Percentiles rank a stretch among this genome's conserved stretches.
Evolutionary conservation across 805 yeast genomes (phyloP).

Genomic region (Scheffersomyces stipitis): DNA sequence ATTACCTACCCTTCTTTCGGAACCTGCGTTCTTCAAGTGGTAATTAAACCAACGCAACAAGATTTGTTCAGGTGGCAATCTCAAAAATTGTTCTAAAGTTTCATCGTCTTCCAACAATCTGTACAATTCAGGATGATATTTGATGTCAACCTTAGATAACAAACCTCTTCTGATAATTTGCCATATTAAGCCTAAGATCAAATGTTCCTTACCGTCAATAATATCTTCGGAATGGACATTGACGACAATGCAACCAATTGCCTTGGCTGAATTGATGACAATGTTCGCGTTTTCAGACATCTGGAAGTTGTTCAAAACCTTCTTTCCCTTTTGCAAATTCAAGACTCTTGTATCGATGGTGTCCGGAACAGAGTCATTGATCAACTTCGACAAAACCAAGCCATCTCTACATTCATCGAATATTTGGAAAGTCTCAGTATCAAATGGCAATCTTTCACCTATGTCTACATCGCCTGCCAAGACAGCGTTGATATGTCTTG

Average conservation of each 20-base stretch:
- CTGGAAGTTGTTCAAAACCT: conserved; percentile 85
- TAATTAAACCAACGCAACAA: conserved; percentile 96
- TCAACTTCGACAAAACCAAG: conserved; percentile 84
- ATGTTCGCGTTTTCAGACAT: conserved; percentile 97
- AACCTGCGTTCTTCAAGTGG: conserved; percentile 89
- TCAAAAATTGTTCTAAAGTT: conserved; percentile 92
- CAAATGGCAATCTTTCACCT: conserved; percentile 84
- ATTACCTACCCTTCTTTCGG: conserved; percentile 82
- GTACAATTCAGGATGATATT: conserved; percentile 93
- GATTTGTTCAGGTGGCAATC: conserved; percentile 97
- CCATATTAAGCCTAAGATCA: conserved; percentile 91
- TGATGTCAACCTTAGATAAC: conserved; percentile 91
- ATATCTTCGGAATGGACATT: conserved; percentile 96
- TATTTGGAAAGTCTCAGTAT: conserved; percentile 90
- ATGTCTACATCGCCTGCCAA: conserved; percentile 85
- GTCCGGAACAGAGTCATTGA: conserved; percentile 97
- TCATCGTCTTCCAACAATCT: conserved; percentile 94
- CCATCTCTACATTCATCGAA: conserved; percentile 98
- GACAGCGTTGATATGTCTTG: conserved; percentile 91
- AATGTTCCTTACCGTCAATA: conserved; percentile 90
- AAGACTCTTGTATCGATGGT: conserved; percentile 97
- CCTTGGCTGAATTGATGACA: conserved; percentile 97
- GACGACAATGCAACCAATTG: conserved; percentile 97
- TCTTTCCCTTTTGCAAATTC: conserved; percentile 75
- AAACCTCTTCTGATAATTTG: conserved; percentile 96